Evolutionary conservation across 306 rosid genomes (phyloP).

Genomic region (Sechiopsis laciniata): DNA sequence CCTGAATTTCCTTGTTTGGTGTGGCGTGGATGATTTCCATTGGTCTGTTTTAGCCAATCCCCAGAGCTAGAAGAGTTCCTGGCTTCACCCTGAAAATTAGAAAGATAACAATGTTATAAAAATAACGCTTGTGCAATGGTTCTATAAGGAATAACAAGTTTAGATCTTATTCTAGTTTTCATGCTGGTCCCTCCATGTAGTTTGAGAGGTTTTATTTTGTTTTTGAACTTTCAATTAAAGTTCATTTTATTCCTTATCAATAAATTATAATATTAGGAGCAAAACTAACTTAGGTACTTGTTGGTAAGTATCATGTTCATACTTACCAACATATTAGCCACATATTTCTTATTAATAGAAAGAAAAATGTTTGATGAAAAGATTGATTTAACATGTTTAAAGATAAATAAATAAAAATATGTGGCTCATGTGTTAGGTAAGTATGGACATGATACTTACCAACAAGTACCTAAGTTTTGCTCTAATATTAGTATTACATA

Average conservation of each 20-base stretch:
- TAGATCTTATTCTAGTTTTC: neutral
- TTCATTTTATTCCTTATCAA: neutral
- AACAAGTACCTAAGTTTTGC: too few species aligned
- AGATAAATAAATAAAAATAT: too few species aligned
- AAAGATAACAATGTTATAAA: neutral
- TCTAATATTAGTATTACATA: neutral
- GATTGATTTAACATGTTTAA: too few species aligned
- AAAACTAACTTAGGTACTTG: too few species aligned
- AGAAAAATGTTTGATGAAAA: too few species aligned
- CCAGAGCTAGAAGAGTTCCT: slow-evolving; percentile 30
- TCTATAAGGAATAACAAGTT: neutral
- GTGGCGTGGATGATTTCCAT: slow-evolving; percentile 33
- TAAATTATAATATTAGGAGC: neutral
- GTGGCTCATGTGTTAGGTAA: too few species aligned
- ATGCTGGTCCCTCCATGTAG: neutral
- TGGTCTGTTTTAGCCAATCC: slow-evolving; percentile 33
- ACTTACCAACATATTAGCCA: too few species aligned
- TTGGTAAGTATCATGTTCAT: too few species aligned
- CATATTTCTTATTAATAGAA: too few species aligned
- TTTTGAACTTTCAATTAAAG: neutral
- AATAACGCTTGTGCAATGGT: neutral
- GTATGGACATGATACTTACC: too few species aligned
- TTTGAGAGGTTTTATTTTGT: neutral
- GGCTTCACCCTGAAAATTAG: slow-evolving; percentile 32
- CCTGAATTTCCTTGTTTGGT: slow-evolving; percentile 36